Percentiles rank a stretch among this genome's conserved stretches.
phyloP scores from a whole-genome alignment of 73 alveolate species.

The Tetrahymena elliotti region DNA sequence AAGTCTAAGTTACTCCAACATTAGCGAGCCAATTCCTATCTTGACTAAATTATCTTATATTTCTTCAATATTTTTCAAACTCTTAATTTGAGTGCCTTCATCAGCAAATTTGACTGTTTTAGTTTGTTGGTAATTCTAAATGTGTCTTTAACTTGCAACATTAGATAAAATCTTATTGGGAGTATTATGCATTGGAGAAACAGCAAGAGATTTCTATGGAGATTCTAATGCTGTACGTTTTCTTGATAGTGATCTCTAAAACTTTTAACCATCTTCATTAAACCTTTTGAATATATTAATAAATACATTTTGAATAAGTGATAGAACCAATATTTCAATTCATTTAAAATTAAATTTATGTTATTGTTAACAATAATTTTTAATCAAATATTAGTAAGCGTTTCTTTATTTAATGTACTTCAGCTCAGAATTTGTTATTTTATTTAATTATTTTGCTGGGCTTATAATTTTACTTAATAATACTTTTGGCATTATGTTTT shows the following conservation, averaged over 20 bases:
- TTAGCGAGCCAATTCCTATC: background rate
- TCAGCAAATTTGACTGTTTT: background rate
- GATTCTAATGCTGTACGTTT: background rate
- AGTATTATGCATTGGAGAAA: background rate
- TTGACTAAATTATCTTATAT: background rate
- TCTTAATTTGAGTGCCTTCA: background rate
- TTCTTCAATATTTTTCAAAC: background rate
- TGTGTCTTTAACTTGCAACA: background rate
- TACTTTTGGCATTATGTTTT: background rate
- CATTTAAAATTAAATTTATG: too few relatives aligned
- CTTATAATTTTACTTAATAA: too few relatives aligned
- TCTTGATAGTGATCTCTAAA: background rate
- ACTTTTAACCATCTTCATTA: background rate
- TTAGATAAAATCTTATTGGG: background rate
- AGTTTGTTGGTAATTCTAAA: background rate
- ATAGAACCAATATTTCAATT: too few relatives aligned
- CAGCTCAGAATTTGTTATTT: too few relatives aligned
- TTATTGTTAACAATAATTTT: too few relatives aligned
- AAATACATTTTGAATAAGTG: background rate
- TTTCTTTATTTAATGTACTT: background rate
- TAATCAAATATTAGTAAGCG: too few relatives aligned
- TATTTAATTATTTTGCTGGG: background rate
- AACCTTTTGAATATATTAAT: background rate
- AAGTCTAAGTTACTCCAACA: background rate
- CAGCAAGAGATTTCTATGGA: background rate